Evolutionary conservation across 2,329 filamentous ascomycete genomes (phyloP), one percentile per base, ranked within the genome.

Genomic region (Sphaerostilbella broomeana): DNA sequence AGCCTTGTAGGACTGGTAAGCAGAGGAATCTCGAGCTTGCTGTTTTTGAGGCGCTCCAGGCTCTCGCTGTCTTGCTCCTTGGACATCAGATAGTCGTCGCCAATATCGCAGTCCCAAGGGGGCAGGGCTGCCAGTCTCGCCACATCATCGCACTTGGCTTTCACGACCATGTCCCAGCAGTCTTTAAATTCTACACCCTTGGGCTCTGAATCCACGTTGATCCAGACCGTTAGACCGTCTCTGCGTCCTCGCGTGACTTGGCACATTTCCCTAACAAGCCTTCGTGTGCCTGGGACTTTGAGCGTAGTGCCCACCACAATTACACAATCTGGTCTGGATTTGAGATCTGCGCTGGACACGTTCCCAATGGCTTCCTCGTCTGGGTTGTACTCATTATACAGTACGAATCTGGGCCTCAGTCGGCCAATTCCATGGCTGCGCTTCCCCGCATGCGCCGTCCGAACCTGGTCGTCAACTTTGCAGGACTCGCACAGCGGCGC

Each of bases 321-420:
- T 18, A 98, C 76, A 13, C 89, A 89, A 59, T 97, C 92, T 0
- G 92, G 90, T 25, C 88, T 76, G 28, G 82, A 77, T 45, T 87
- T 84, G 43, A 97, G 68, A 58, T 98, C 92, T 4, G 89, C 82
- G 48, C 79, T 80, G 36, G 89, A 87, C 27, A 95, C 89, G 16
- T 86, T 86, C 29, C 90, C 89, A 58, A 98, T 98, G 11, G 92
- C 90, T 51, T 95, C 90, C 50, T 92, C 87, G 49, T 98, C 92
- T 0, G 92, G 92, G 57, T 97, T 95, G 59, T 86, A 84, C 61
- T 98, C 92, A 58, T 97, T 95, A 68, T 98, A 98, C 8, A 98
- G 73, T 4, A 97, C 90, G 68, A 98, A 95, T 42, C 92, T 79
- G 16, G 92, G 92, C 16, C 92, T 79, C 47, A 98, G 68, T 45